Base-by-base conservation (phyloP, 495 filamentous ascomycete genomes). In the Penicillium fimorum region DNA sequence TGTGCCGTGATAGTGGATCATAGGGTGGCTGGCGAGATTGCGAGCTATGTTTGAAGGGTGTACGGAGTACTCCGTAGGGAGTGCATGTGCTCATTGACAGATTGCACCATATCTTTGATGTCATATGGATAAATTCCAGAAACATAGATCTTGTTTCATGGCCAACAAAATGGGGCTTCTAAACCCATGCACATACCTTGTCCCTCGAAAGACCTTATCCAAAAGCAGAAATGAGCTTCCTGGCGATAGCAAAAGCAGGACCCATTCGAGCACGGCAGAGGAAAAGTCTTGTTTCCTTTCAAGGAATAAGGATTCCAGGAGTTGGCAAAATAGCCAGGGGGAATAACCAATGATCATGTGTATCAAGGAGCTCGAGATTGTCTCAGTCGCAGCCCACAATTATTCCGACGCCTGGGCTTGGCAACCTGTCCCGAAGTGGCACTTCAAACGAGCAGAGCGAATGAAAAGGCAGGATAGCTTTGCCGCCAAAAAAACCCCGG, bases 361-460 rank as follows among this genome's bases (percentile, higher is more conserved):
- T 18, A 30, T 22, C 30, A 37, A 5, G 25, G 35, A 43, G 32
- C 20, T 33, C 32, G 40, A 44, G 3, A 41, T 40, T 32, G 5
- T 30, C 13, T 11, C 20, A 25, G 11, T 20, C 30, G 32, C n/a
- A 25, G 47, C 32, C 30, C 47, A 2, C 24, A 45, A 49, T 32
- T 56, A n/a, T 37, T 49, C 53, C 45, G 30, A 22, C 49, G 48
- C 35, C 35, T 25, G 35, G 53, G 32, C 62, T 65, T 65, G 62
- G 59, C 62, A 38, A 29, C 33, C 9, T 27, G 24, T 37, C 38
- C 62, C 58, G 55, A 61, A 50, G 37, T 37, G 44, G 53, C 38
- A 42, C 45, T 47, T 20, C 25, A 38, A 40, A n/a, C n/a, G 33
- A 41, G 37, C 8, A 29, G 25, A 33, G 47, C 61, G 55, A 64